Evolutionary conservation across 2,329 filamentous ascomycete species (phyloP), one percentile per base, ranked within the genome.

Genomic region (Eutypella sp.): DNA sequence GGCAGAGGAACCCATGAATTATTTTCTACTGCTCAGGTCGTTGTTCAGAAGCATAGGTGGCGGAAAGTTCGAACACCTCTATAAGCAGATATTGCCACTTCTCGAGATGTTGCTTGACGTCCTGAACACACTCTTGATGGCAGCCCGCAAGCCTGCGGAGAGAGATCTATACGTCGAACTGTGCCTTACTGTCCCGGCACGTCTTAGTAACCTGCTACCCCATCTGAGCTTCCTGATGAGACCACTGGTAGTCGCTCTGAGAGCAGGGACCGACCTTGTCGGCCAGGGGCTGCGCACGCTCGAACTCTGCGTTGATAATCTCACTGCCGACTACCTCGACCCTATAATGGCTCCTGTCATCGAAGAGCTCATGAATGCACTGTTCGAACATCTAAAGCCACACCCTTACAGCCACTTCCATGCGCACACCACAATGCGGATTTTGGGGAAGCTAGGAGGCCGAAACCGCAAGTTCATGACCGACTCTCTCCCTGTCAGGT

Each of bases 271-370:
- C 1, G 93, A 99, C 54, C 78, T 99, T 33, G 92, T 99, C 16
- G 91, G 91, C 0, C 95, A 99, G 65, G 93, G 93, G 0, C 74
- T 99, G 6, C 78, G 95, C 23, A 99, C 93, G 0, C 72, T 99
- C 5, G 93, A 99, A 61, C 79, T 99, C 2, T 99, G 93, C 59
- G 93, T 99, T 16, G 93, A 99, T 53, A 99, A 99, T 57, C 77
- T 99, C 0, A 99, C 95, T 0, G 92, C 93, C 0, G 93, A 99
- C 60, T 99, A 99, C 61, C 73, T 99, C 13, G 93, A 99, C 57
- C 95, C 93, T 0, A 97, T 99, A 58, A 99, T 99, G 92, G 89
- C 92, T 2, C 95, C 93, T 0, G 95, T 97, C 22, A 97, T 99
- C 66, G 92, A 99, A 58, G 93, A 99, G 62, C 75, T 99, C 38